These are phyloP conservation scores for Lepidium africanum DNA, from an alignment of 345 rosid species.

Conservation along the genomic window DNA sequence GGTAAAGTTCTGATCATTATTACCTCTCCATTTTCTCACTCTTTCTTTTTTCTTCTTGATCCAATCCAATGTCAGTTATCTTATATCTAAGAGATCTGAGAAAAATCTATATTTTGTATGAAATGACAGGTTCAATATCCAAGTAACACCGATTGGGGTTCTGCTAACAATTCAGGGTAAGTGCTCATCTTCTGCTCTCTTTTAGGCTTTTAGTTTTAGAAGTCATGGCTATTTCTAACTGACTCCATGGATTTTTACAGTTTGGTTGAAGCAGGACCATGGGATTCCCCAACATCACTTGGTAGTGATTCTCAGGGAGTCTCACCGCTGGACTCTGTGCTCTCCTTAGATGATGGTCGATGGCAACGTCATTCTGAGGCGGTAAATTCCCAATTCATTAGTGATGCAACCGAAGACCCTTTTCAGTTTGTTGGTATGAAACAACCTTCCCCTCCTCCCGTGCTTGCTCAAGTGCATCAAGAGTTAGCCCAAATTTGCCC, in stretches of 20 bases:
- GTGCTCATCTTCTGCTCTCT: neutral
- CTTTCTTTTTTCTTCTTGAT: neutral
- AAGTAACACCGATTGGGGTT: conserved; percentile 43
- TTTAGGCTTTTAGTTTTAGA: neutral
- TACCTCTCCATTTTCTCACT: neutral
- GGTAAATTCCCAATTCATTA: conserved; percentile 31
- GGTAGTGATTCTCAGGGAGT: conserved; percentile 39
- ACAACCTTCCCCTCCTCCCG: conserved; percentile 95
- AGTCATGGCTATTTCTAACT: conserved; percentile 19
- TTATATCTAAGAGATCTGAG: conserved; percentile 10
- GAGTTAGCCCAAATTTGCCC: conserved; percentile 60
- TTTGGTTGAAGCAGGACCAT: conserved; percentile 40
- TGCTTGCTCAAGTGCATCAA: conserved; percentile 76
- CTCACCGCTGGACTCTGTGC: conserved; percentile 62
- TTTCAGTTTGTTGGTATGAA: conserved; percentile 64
- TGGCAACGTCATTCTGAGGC: conserved; percentile 57
- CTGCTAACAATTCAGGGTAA: conserved; percentile 48
- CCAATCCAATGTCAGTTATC: neutral
- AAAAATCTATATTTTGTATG: conserved; percentile 1
- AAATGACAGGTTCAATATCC: conserved; percentile 73
- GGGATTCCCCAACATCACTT: conserved; percentile 33
- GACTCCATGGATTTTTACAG: conserved; percentile 16
- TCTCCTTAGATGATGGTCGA: conserved; percentile 89
- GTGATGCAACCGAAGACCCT: conserved; percentile 68
- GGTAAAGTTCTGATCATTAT: conserved; percentile 34